Conservation (phyloP, 768 basidiomycete species). For the Sarcodon aspratus region DNA sequence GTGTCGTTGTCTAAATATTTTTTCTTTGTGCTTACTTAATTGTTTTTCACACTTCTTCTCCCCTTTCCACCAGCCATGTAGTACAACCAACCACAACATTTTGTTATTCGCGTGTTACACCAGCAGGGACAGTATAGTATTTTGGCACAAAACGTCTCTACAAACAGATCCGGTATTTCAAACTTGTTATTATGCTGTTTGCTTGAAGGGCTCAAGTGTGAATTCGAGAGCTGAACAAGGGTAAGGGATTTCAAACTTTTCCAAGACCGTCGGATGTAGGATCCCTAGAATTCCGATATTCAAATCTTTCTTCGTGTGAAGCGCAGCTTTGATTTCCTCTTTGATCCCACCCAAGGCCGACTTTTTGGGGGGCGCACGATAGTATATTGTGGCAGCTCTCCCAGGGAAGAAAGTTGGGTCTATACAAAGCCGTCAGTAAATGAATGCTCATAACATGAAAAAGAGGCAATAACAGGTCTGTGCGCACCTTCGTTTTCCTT, state of each 20-base stretch:
- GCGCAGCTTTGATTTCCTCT: constrained; percentile 32
- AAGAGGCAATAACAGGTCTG: not conserved
- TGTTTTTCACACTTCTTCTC: not conserved
- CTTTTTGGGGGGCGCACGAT: constrained; percentile 42
- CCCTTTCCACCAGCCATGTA: not conserved
- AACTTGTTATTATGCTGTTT: constrained; percentile 15
- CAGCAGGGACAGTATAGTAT: not conserved
- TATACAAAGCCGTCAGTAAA: constrained; percentile 17
- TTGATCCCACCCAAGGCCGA: constrained; percentile 23
- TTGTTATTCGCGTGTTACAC: not conserved
- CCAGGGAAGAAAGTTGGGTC: constrained; percentile 95
- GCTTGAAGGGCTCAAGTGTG: constrained; percentile 89
- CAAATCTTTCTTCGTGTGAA: constrained; percentile 41
- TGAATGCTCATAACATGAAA: not conserved
- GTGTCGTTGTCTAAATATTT: not conserved
- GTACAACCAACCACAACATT: not conserved
- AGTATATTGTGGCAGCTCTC: constrained; percentile 85
- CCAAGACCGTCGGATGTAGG: constrained; percentile 83
- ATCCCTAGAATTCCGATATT: constrained; percentile 87
- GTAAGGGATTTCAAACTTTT: constrained; percentile 88
- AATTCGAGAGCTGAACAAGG: constrained; percentile 96
- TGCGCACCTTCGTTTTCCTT: constrained; percentile 72
- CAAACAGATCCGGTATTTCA: not conserved
- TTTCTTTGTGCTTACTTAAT: not conserved
- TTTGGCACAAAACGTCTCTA: not conserved